Percentiles rank a stretch among this genome's conserved stretches.
Conservation (phyloP, 371 early-diverging fungal genomes). For the Apophysomyces sp. region DNA sequence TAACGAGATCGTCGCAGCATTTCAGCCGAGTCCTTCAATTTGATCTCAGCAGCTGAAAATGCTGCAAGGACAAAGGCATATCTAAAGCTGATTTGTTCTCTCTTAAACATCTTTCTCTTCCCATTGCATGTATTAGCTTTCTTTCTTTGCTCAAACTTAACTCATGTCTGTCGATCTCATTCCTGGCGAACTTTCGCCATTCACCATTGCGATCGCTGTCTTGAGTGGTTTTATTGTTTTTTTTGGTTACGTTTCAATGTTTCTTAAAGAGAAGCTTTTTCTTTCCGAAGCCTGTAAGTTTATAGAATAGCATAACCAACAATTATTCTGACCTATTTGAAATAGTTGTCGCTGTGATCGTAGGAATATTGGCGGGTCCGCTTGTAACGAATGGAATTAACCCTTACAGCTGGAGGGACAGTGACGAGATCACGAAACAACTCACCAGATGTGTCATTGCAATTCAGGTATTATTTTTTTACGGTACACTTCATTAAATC, state of each 20-base stretch:
- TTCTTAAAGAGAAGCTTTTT: conserved; percentile 88
- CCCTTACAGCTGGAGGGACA: conserved; percentile 54
- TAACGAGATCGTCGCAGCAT: conserved; percentile 3
- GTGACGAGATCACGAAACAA: conserved; percentile 63
- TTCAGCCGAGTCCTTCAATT: background rate
- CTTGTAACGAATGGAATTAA: conserved; percentile 62
- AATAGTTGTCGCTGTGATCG: conserved; percentile 79
- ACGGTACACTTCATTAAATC: conserved; percentile 2
- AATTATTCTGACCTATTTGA: background rate
- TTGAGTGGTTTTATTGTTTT: conserved; percentile 85
- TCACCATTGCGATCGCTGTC: conserved; percentile 51
- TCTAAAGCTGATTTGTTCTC: conserved; percentile 2
- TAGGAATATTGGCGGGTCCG: conserved; percentile 92
- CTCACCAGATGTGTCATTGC: conserved; percentile 80
- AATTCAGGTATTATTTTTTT: conserved; percentile 77
- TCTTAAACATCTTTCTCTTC: conserved; percentile 3
- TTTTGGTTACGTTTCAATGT: conserved; percentile 88
- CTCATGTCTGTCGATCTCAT: conserved; percentile 39
- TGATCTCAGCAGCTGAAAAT: conserved; percentile 10
- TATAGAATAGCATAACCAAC: background rate
- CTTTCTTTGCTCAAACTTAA: background rate
- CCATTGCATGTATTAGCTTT: conserved; percentile 6
- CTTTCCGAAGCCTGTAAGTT: conserved; percentile 85
- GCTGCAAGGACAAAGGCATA: background rate
- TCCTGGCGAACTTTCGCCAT: conserved; percentile 49